Evolutionary conservation across 352 stramenopile species (phyloP).

Genomic region (Globisporangium paddicum): DNA sequence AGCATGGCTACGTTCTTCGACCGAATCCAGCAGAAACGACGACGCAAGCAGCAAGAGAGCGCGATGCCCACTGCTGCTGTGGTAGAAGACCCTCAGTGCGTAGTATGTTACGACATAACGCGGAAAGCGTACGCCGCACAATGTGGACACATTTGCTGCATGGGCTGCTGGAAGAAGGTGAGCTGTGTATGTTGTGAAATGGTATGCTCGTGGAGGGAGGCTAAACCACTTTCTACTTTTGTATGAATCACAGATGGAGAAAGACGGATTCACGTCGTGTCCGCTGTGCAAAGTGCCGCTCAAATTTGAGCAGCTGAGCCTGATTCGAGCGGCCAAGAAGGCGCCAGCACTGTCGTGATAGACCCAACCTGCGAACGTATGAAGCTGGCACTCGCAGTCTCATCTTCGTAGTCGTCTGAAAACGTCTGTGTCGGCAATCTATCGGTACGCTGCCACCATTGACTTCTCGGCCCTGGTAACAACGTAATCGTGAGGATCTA

Average conservation of each 20-base stretch:
- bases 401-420: background rate
- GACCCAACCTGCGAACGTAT: background rate
- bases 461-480: background rate
- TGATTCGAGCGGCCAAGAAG: slow-evolving; percentile 64
- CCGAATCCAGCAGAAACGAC: slow-evolving; percentile 59
- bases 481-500: background rate
- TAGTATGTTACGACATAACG: slow-evolving; percentile 82
- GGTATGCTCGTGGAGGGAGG: no score
- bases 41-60: slow-evolving; percentile 30
- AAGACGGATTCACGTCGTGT: slow-evolving; percentile 65
- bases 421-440: slow-evolving; percentile 6
- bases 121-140: slow-evolving; percentile 70
- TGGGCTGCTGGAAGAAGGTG: slow-evolving; percentile 83
- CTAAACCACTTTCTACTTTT: background rate
- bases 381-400: background rate
- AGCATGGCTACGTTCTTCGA: slow-evolving; percentile 57
- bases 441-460: background rate
- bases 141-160: slow-evolving; percentile 84
- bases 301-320: slow-evolving; percentile 59
- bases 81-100: slow-evolving; percentile 76
- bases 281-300: slow-evolving; percentile 74
- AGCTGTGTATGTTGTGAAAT: background rate
- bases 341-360: background rate
- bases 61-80: slow-evolving; percentile 36
- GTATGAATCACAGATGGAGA: slow-evolving; percentile 46